Evolutionary conservation across 441 rosid species (phyloP).

Genomic region (Erodium texanum): DNA sequence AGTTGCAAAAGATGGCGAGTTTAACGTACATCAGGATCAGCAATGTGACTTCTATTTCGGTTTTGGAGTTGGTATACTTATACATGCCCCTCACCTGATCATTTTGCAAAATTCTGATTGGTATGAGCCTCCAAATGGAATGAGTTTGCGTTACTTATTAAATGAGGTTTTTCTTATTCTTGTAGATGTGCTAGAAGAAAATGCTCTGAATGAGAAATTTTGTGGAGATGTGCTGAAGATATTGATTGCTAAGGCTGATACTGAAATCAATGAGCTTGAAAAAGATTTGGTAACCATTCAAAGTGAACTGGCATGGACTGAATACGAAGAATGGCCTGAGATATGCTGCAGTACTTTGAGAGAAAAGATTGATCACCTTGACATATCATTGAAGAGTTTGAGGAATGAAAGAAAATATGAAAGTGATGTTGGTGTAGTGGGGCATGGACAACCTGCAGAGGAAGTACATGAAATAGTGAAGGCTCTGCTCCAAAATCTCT

Average conservation of each 20-base stretch:
- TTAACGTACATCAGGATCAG: slow-evolving; percentile 22
- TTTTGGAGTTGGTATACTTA: slow-evolving; percentile 41
- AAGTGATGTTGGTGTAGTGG: slow-evolving; percentile 22
- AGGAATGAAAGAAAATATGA: slow-evolving; percentile 27
- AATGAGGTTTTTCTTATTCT: slow-evolving; percentile 1
- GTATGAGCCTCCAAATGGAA: not conserved
- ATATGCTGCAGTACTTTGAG: slow-evolving; percentile 37
- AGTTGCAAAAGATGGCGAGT: slow-evolving; percentile 32
- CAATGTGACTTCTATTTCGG: slow-evolving; percentile 36
- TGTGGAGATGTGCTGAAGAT: slow-evolving; percentile 47
- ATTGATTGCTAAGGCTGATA: slow-evolving; percentile 39
- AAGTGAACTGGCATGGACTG: slow-evolving; percentile 40
- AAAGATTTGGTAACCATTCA: slow-evolving; percentile 30
- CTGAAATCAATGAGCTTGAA: slow-evolving; percentile 42
- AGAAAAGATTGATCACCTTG: slow-evolving; percentile 29
- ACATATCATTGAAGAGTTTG: slow-evolving; percentile 24
- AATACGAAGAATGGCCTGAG: slow-evolving; percentile 40
- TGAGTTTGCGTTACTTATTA: slow-evolving; percentile 1
- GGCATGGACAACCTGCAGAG: slow-evolving; percentile 33
- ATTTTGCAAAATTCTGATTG: not conserved
- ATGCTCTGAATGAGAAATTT: slow-evolving; percentile 40
- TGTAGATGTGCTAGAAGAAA: slow-evolving; percentile 50
- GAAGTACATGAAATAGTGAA: slow-evolving; percentile 31
- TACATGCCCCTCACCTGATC: not conserved
- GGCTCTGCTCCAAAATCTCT: slow-evolving; percentile 26